Evolutionary conservation across 2,329 filamentous ascomycete genomes (phyloP).

Genomic region (Sordariomycetes sp.): DNA sequence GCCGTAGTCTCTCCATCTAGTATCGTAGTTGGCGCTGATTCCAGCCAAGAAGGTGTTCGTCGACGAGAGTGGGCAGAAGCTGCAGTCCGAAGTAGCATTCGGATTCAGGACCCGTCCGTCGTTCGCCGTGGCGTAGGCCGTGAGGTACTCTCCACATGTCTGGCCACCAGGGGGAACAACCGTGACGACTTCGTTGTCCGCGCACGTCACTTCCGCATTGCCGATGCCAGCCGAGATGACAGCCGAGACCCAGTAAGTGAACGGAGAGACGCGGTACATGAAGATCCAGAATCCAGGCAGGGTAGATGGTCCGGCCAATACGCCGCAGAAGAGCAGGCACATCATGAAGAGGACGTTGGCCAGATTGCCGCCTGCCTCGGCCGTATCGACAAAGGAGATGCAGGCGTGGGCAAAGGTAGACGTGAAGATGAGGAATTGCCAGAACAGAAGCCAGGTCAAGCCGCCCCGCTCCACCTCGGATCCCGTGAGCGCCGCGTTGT

Average conservation of each 20-base stretch:
- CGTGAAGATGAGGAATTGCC: slow-evolving; percentile 66
- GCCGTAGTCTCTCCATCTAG: slow-evolving; percentile 58
- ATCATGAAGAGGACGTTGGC: slow-evolving; percentile 64
- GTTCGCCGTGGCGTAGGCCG: slow-evolving; percentile 26
- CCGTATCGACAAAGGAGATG: slow-evolving; percentile 61
- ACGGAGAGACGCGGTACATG: slow-evolving; percentile 71
- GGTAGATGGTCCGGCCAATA: slow-evolving; percentile 47
- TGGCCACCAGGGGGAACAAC: slow-evolving; percentile 45
- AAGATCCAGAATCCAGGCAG: slow-evolving; percentile 72
- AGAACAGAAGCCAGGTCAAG: slow-evolving; percentile 67
- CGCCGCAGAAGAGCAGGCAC: slow-evolving; percentile 62
- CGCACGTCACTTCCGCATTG: slow-evolving; percentile 53
- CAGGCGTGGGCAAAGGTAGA: slow-evolving; percentile 70
- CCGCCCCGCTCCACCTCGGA: slow-evolving; percentile 55
- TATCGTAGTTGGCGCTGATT: slow-evolving; percentile 36
- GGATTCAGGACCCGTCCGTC: slow-evolving; percentile 42
- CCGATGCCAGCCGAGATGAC: slow-evolving; percentile 53
- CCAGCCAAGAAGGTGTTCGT: slow-evolving; percentile 37
- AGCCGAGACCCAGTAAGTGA: slow-evolving; percentile 67
- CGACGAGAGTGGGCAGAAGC: slow-evolving; percentile 36
- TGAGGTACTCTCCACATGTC: slow-evolving; percentile 45
- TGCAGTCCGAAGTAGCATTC: slow-evolving; percentile 33
- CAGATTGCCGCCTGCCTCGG: slow-evolving; percentile 63
- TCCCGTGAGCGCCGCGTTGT: slow-evolving; percentile 50
- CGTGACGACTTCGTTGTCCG: slow-evolving; percentile 53